phyloP scores from a whole-genome alignment of 768 basidiomycete genomes.

The Fistulinella prunicolor region DNA sequence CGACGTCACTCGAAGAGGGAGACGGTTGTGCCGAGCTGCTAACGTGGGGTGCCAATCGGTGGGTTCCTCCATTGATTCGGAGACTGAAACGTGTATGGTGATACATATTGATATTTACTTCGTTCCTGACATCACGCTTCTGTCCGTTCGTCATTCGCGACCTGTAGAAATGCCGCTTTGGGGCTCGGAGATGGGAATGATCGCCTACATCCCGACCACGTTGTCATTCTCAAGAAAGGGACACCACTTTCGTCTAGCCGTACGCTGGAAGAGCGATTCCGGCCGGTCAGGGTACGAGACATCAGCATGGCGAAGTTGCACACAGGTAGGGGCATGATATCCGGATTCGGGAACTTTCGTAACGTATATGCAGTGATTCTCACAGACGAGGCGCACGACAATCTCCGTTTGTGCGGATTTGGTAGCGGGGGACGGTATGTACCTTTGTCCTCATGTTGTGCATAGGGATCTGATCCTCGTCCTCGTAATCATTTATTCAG shows the following conservation, averaged over 20 bases:
- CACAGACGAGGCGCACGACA: slow-evolving; percentile 69
- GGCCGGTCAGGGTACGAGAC: slow-evolving; percentile 58
- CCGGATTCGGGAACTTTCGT: not conserved
- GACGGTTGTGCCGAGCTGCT: slow-evolving; percentile 55
- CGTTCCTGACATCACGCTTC: too few relatives aligned
- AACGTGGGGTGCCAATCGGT: slow-evolving; percentile 88
- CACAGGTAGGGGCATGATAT: slow-evolving; percentile 49
- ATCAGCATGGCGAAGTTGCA: slow-evolving; percentile 87
- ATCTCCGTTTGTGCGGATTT: slow-evolving; percentile 85
- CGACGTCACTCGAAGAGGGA: slow-evolving; percentile 35
- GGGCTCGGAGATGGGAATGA: slow-evolving; percentile 82
- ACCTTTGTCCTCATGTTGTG: not conserved
- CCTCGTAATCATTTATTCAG: slow-evolving; percentile 34
- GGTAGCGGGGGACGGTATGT: slow-evolving; percentile 80
- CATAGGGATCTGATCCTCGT: too few relatives aligned
- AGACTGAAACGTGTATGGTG: too few relatives aligned
- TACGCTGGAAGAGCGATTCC: slow-evolving; percentile 49
- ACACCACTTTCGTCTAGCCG: slow-evolving; percentile 12
- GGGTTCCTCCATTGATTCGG: too few relatives aligned
- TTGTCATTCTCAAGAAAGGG: slow-evolving; percentile 42
- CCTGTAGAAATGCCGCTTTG: slow-evolving; percentile 75
- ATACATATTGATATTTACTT: too few relatives aligned
- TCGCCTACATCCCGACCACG: slow-evolving; percentile 73
- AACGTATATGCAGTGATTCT: slow-evolving; percentile 43
- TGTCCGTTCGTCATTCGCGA: too few relatives aligned